Conservation (phyloP, 495 filamentous ascomycete genomes). For the Aspergillus ellipticus region DNA sequence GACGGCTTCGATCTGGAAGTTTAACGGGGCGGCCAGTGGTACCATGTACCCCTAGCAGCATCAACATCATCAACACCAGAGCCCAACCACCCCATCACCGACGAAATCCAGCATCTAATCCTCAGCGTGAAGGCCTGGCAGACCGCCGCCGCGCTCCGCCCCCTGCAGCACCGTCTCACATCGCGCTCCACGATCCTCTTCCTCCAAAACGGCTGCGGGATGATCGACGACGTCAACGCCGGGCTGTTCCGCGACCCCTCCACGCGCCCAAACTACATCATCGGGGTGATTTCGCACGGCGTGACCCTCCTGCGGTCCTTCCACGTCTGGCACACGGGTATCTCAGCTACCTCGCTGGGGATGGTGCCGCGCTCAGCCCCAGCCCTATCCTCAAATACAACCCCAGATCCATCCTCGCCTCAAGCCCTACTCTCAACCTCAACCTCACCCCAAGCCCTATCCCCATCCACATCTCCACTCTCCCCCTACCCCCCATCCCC, state of each 20-base stretch:
- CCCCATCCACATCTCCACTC: too few species aligned
- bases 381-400: too few species aligned
- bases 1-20: conserved; percentile 11
- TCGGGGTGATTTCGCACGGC: conserved; percentile 61
- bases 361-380: too few species aligned
- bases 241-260: conserved; percentile 55
- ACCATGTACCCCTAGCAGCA: not conserved
- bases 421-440: too few species aligned
- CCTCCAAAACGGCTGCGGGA: conserved; percentile 68
- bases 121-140: conserved; percentile 55
- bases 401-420: too few species aligned
- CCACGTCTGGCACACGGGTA: conserved; percentile 53
- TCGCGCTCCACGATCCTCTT: conserved; percentile 64
- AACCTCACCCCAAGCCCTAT: too few species aligned
- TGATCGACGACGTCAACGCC: conserved; percentile 60
- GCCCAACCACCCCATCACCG: too few species aligned
- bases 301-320: conserved; percentile 53
- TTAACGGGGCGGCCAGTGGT: conserved; percentile 2
- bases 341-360: conserved; percentile 53
- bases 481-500: too few species aligned
- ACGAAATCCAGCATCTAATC: conserved; percentile 58
- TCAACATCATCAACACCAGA: conserved; percentile 12
- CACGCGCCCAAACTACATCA: conserved; percentile 61
- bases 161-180: conserved; percentile 54
- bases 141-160: conserved; percentile 48